A percentile compares a stretch with the other conserved stretches of the same genome.
Conservation (phyloP, 2,329 filamentous ascomycete genomes). For the Zalaria sp. region DNA sequence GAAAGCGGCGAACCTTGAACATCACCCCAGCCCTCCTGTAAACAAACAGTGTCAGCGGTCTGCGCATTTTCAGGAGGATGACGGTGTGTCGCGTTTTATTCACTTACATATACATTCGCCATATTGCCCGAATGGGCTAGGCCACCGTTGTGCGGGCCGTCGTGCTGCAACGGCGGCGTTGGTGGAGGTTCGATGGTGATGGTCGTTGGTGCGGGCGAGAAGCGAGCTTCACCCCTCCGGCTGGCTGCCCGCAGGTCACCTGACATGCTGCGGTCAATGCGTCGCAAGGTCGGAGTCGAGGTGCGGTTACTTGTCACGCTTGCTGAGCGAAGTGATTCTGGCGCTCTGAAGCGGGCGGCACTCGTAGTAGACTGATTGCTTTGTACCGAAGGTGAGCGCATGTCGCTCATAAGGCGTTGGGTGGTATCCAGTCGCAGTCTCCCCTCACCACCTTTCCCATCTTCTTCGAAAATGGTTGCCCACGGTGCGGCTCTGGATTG, state of each 20-base stretch:
- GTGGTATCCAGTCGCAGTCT: background rate
- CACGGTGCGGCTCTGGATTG: too few species aligned
- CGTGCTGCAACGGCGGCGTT: slow-evolving; percentile 44
- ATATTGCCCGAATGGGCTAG: slow-evolving; percentile 52
- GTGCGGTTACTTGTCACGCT: slow-evolving; percentile 44
- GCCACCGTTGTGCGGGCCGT: slow-evolving; percentile 63
- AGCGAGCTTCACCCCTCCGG: slow-evolving; percentile 35
- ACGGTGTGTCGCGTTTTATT: slow-evolving; percentile 4
- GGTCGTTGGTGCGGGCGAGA: slow-evolving; percentile 23
- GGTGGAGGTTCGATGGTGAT: slow-evolving; percentile 27
- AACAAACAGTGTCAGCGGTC: slow-evolving; percentile 11
- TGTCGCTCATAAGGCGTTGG: slow-evolving; percentile 12
- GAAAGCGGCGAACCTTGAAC: slow-evolving; percentile 77
- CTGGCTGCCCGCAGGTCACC: slow-evolving; percentile 61
- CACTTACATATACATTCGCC: slow-evolving; percentile 86
- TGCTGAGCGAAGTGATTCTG: slow-evolving; percentile 42
- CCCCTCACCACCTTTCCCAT: background rate
- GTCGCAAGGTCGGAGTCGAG: slow-evolving; percentile 55
- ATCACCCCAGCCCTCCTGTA: slow-evolving; percentile 85
- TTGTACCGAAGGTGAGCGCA: slow-evolving; percentile 25
- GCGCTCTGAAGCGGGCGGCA: slow-evolving; percentile 23
- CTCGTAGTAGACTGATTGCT: slow-evolving; percentile 31
- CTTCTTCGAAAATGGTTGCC: background rate
- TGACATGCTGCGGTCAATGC: slow-evolving; percentile 53
- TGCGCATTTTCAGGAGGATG: slow-evolving; percentile 5